A percentile compares a stretch with the other conserved stretches of the same genome.
Conservation (phyloP, 2,329 filamentous ascomycete genomes). For the Bipolaris victoriae region DNA sequence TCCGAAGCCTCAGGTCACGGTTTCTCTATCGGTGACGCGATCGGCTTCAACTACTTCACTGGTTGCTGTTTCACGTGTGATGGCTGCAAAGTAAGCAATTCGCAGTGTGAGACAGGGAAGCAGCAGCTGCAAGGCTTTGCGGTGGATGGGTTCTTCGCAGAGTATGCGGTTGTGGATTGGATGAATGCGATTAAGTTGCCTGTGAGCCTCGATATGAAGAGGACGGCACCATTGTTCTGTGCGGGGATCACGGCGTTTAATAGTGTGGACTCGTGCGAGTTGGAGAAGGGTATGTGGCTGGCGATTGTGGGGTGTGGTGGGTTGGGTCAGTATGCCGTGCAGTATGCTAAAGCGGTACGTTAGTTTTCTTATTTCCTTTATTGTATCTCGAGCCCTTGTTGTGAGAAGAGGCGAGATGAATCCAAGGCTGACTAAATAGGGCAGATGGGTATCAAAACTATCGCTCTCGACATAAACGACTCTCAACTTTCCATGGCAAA, state of each 20-base stretch:
- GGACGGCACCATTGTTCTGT: conserved; percentile 56
- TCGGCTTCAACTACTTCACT: conserved; percentile 57
- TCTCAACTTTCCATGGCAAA: conserved; percentile 50
- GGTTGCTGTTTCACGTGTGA: conserved; percentile 56
- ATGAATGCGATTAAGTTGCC: conserved; percentile 54
- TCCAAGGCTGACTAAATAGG: background rate
- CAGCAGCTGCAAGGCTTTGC: conserved; percentile 53
- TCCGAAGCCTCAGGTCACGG: conserved; percentile 45
- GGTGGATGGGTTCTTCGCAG: conserved; percentile 55
- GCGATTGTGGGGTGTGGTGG: conserved; percentile 56
- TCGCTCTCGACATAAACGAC: conserved; percentile 56
- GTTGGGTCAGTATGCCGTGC: conserved; percentile 55
- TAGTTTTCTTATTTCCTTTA: background rate
- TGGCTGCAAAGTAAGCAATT: conserved; percentile 55
- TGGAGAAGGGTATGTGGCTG: conserved; percentile 47
- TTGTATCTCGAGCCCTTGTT: too few species aligned
- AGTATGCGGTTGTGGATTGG: conserved; percentile 56
- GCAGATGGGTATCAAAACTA: conserved; percentile 51
- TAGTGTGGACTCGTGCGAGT: conserved; percentile 41
- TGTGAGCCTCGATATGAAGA: conserved; percentile 43
- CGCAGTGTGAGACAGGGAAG: conserved; percentile 49
- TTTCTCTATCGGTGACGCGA: conserved; percentile 52
- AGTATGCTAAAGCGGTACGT: conserved; percentile 54
- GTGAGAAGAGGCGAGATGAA: too few species aligned
- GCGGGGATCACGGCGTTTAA: conserved; percentile 56